A percentile compares a stretch with the other conserved stretches of the same genome.
These are phyloP conservation scores for Globisporangium heterothallicum DNA, from an alignment of 352 stramenopile species.

Conservation along the genomic window DNA sequence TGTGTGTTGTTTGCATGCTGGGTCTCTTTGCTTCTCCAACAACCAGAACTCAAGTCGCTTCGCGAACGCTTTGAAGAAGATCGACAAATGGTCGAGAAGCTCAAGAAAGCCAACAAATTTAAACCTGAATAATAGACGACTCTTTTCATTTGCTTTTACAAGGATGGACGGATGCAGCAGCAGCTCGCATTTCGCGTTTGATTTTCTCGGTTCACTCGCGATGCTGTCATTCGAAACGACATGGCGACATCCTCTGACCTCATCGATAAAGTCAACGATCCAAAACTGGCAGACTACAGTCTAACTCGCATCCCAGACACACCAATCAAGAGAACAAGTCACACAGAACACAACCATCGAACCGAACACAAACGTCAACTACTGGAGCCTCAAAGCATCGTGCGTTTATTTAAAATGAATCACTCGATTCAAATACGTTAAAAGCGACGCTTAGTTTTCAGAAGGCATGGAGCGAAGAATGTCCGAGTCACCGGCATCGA, in stretches of 20 bases:
- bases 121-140: slow-evolving; percentile 53
- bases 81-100: slow-evolving; percentile 65
- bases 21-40: too few species aligned
- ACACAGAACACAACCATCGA: neutral
- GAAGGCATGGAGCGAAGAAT: slow-evolving; percentile 89
- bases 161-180: too few species aligned
- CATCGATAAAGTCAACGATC: too few species aligned
- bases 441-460: slow-evolving; percentile 28
- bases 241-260: too few species aligned
- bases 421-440: neutral
- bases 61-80: slow-evolving; percentile 84
- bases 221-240: too few species aligned
- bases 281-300: too few species aligned
- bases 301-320: too few species aligned
- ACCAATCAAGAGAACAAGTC: too few species aligned
- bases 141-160: neutral
- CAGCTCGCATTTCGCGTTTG: too few species aligned
- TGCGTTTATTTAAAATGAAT: slow-evolving; percentile 4
- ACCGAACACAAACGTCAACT: neutral
- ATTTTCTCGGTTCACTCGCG: too few species aligned
- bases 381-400: slow-evolving; percentile 12
- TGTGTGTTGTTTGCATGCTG: slow-evolving; percentile 8
- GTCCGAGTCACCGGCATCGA: slow-evolving; percentile 98
- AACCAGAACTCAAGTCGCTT: slow-evolving; percentile 78
- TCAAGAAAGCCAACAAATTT: slow-evolving; percentile 81